phyloP scores from a whole-genome alignment of 139 green algal genomes.

The Chlamydomonas sp. region DNA sequence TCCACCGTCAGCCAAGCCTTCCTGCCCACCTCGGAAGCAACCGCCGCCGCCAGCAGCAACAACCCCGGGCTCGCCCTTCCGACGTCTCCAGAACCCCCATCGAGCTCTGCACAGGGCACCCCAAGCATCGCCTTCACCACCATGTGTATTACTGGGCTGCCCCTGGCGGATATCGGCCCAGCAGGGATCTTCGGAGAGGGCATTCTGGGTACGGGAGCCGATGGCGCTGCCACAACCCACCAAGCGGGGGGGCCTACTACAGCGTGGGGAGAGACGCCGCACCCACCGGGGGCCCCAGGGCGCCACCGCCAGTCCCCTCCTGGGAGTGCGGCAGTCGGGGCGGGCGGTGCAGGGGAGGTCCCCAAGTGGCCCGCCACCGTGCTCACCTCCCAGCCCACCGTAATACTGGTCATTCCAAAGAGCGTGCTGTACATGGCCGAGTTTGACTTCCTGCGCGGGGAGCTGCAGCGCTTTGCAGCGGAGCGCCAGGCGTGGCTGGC shows the following conservation, averaged over 20 bases:
- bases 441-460: conserved; percentile 17
- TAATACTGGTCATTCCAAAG: conserved; percentile 19
- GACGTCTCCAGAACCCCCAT: too few relatives aligned
- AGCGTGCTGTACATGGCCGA: conserved; percentile 31
- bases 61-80: not conserved
- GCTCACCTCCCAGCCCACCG: not conserved
- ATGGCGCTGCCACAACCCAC: not conserved
- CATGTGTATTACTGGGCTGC: too few relatives aligned
- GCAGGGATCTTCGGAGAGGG: conserved; percentile 7
- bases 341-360: not conserved
- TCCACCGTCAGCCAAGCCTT: not conserved
- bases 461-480: not conserved
- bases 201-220: not conserved
- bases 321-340: too few relatives aligned
- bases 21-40: not conserved
- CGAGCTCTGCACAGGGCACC: too few relatives aligned
- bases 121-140: too few relatives aligned
- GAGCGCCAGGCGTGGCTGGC: conserved; percentile 8
- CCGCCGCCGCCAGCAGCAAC: not conserved
- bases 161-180: not conserved
- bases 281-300: too few relatives aligned
- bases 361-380: conserved; percentile 36
- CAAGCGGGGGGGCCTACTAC: not conserved
- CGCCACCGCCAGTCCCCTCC: too few relatives aligned
- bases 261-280: not conserved